Evolutionary conservation across 495 filamentous ascomycete genomes (phyloP), one percentile per base, ranked within the genome.

Genomic region (Lasiosphaeria ovina): DNA sequence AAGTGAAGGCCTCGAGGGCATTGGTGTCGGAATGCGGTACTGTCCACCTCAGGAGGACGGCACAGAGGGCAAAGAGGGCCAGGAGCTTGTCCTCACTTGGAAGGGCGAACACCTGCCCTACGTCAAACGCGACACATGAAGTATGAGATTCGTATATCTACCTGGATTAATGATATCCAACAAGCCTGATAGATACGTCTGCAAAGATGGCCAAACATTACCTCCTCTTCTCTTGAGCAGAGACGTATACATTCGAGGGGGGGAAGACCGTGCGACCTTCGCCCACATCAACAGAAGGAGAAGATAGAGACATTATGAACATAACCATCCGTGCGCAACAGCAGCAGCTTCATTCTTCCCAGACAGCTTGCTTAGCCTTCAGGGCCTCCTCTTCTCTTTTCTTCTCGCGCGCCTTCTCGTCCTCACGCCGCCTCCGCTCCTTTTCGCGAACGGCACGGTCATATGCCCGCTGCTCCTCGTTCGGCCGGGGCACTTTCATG

Each of bases 401-500:
- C 62, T 77, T 83, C 70, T 81, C 79, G 62, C 78, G 85, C 64
- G 89, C 88, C 65, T 81, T 84, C 73, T 91, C 91, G 62, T 80
- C 79, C 66, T 96, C 89, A 60, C 87, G 75, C 66, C 83, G 80
- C 78, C 86, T 91, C 58, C 84, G 84, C 80, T 97, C 93, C 77
- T 91, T 90, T 75, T 95, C 90, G 70, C 88, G 87, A 52, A 93
- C 75, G 10, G 90, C 87, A 55, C 81, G 80, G 68, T 98, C 94
- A 71, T 96, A 98, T 62, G 89, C 89, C 59, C 80, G 78, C 79
- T 96, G 87, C 76, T 97, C 93, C 68, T 96, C 91, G 10, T 89
- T 97, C 69, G 82, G 81, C 78, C 84, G 89, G 35, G 89, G 90
- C 38, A 90, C 84, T 60, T 85, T 83, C 45, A 98, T 84, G 4